Percentiles rank a stretch among this genome's conserved stretches.
phyloP scores from a whole-genome alignment of 140 eudicot genomes.

The Erigeron philadelphicus region DNA sequence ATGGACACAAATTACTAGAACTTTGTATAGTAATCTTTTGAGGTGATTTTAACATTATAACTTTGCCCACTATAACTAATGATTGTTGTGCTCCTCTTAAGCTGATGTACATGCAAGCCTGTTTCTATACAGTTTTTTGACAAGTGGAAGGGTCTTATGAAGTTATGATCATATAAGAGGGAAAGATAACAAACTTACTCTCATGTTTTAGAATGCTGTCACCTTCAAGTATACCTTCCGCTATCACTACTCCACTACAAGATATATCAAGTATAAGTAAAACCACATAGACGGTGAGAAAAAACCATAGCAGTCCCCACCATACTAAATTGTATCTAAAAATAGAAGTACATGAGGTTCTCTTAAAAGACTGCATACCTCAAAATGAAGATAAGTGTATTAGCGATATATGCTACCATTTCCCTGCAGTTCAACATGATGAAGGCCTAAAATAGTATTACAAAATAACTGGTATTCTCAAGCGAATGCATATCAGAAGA shows the following conservation, averaged over 20 bases:
- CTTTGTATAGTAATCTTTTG: neutral
- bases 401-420: conserved; percentile 94
- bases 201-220: conserved; percentile 52
- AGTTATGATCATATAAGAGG: conserved; percentile 1
- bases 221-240: conserved; percentile 70
- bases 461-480: conserved; percentile 15
- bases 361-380: conserved; percentile 44
- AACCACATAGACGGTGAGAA: neutral
- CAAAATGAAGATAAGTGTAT: conserved; percentile 81
- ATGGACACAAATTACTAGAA: neutral
- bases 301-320: neutral
- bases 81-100: neutral
- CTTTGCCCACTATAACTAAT: neutral
- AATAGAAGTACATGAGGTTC: conserved; percentile 5
- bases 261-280: conserved; percentile 1
- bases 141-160: neutral
- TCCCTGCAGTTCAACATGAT: conserved; percentile 59
- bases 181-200: conserved; percentile 31
- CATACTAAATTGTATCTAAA: neutral
- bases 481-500: conserved; percentile 2
- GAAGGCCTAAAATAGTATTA: conserved; percentile 19
- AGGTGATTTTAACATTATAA: neutral
- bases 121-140: neutral
- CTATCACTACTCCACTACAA: conserved; percentile 91
- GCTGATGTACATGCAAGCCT: neutral